A percentile compares a stretch with the other conserved stretches of the same genome.
phyloP scores from a whole-genome alignment of 352 stramenopile genomes.

The Phytophthora chlamydospora region DNA sequence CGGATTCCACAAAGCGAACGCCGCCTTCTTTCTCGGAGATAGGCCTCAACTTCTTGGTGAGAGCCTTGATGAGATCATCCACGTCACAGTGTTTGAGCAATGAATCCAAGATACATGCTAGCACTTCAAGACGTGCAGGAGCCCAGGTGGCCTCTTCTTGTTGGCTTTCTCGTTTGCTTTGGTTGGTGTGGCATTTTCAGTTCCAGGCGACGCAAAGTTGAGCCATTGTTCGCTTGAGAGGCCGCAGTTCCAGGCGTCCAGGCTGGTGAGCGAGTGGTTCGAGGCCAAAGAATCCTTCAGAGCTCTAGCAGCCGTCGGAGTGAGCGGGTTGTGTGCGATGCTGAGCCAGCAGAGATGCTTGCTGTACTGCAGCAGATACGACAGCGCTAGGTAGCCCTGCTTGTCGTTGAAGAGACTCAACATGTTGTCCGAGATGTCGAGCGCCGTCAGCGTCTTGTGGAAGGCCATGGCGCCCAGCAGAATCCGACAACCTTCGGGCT shows the following conservation, averaged over 20 bases:
- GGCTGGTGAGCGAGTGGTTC: slow-evolving; percentile 50
- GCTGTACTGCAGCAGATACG: slow-evolving; percentile 56
- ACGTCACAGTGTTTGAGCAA: neutral
- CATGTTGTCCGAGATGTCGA: slow-evolving; percentile 67
- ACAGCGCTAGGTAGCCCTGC: slow-evolving; percentile 56
- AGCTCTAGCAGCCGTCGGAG: slow-evolving; percentile 11
- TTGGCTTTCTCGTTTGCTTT: neutral
- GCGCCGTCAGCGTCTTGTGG: slow-evolving; percentile 56
- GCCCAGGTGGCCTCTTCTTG: neutral
- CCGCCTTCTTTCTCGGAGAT: neutral
- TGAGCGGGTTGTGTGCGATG: slow-evolving; percentile 47
- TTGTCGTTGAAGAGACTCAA: slow-evolving; percentile 62
- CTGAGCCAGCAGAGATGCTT: slow-evolving; percentile 56
- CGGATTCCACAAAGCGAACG: neutral
- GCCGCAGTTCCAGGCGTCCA: slow-evolving; percentile 38
- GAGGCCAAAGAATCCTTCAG: slow-evolving; percentile 33
- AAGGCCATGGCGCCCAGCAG: slow-evolving; percentile 54
- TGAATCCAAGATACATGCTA: slow-evolving; percentile 1
- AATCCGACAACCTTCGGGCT: slow-evolving; percentile 63
- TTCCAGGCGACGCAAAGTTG: neutral
- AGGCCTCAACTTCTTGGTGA: slow-evolving; percentile 2
- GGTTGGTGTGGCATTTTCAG: neutral
- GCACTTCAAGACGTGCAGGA: slow-evolving; percentile 35
- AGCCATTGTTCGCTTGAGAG: slow-evolving; percentile 24
- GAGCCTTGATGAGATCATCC: neutral